Conservation (phyloP, 345 rosid genomes). For the Boechera stricta region DNA sequence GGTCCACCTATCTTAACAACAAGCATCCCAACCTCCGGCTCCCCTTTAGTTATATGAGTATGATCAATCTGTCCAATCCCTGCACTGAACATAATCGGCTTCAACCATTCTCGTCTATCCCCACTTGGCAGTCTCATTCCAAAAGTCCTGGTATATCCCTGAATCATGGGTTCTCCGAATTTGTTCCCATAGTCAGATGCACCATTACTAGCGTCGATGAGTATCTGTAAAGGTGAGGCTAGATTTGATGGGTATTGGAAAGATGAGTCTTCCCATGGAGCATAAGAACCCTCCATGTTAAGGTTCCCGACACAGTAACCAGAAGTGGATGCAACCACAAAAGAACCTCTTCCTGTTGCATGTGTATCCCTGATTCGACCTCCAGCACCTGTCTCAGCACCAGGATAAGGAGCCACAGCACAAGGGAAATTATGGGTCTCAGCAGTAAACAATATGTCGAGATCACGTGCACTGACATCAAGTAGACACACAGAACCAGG, state of each 20-base stretch:
- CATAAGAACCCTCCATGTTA: slow-evolving; percentile 72
- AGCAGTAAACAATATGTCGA: slow-evolving; percentile 89
- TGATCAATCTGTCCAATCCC: slow-evolving; percentile 98
- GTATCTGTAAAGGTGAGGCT: slow-evolving; percentile 91
- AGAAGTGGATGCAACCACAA: slow-evolving; percentile 82
- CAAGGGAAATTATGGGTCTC: slow-evolving; percentile 99
- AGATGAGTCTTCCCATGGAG: slow-evolving; percentile 91
- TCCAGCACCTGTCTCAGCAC: slow-evolving; percentile 97
- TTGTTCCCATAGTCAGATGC: slow-evolving; percentile 97
- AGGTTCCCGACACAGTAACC: slow-evolving; percentile 95
- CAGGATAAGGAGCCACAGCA: slow-evolving; percentile 99
- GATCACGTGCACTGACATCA: slow-evolving; percentile 52
- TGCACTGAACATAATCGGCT: slow-evolving; percentile 95
- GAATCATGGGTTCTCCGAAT: slow-evolving; percentile 95
- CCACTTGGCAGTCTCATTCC: slow-evolving; percentile 97
- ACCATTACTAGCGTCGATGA: slow-evolving; percentile 91
- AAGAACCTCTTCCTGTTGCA: slow-evolving; percentile 97
- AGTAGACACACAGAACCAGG: slow-evolving; percentile 77
- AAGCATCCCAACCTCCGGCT: slow-evolving; percentile 88
- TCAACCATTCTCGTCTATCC: slow-evolving; percentile 94
- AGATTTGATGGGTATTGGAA: slow-evolving; percentile 77
- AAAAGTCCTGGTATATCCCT: slow-evolving; percentile 86
- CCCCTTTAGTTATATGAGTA: slow-evolving; percentile 76
- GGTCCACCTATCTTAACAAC: slow-evolving; percentile 99
- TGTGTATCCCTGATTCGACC: slow-evolving; percentile 97